Evolutionary conservation across 805 yeast species (phyloP).

Genomic region (Yarrowia divulgata): DNA sequence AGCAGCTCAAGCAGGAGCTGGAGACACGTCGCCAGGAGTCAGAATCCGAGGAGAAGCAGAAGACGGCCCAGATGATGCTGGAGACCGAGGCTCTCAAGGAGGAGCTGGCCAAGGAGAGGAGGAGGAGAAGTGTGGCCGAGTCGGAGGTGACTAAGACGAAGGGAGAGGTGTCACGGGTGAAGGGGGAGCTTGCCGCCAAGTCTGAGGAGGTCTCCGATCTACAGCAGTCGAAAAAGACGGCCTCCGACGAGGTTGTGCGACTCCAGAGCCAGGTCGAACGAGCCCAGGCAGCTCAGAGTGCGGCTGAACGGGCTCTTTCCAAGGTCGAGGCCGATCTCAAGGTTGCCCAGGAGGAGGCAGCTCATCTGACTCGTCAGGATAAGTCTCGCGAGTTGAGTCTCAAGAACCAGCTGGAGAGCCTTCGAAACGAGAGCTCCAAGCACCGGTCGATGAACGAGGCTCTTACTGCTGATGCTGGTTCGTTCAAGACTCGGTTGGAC

Average conservation of each 20-base stretch:
- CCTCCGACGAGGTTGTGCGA: conserved; percentile 41
- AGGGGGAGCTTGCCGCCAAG: not conserved
- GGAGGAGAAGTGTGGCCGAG: conserved; percentile 3
- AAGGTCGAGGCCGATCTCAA: conserved; percentile 42
- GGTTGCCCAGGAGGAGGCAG: conserved; percentile 43
- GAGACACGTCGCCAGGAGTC: conserved; percentile 24
- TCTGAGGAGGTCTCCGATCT: not conserved
- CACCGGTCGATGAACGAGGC: conserved; percentile 43
- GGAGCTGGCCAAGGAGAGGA: conserved; percentile 40
- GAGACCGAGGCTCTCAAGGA: conserved; percentile 40
- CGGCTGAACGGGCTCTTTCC: conserved; percentile 41
- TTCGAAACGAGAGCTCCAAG: conserved; percentile 41
- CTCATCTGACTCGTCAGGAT: conserved; percentile 39
- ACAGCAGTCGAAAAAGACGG: not conserved
- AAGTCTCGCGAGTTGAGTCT: conserved; percentile 35
- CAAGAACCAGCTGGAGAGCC: conserved; percentile 31
- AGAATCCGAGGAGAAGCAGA: conserved; percentile 42
- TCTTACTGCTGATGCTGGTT: conserved; percentile 39
- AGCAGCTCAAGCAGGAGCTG: conserved; percentile 53
- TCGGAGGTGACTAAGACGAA: conserved; percentile 41
- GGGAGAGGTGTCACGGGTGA: conserved; percentile 7
- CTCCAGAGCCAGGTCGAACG: conserved; percentile 42
- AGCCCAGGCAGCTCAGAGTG: conserved; percentile 40
- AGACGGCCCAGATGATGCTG: conserved; percentile 42
- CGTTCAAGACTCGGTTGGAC: conserved; percentile 39